Base-by-base conservation (phyloP, 768 basidiomycete species). In the Neoboletus magnificus region DNA sequence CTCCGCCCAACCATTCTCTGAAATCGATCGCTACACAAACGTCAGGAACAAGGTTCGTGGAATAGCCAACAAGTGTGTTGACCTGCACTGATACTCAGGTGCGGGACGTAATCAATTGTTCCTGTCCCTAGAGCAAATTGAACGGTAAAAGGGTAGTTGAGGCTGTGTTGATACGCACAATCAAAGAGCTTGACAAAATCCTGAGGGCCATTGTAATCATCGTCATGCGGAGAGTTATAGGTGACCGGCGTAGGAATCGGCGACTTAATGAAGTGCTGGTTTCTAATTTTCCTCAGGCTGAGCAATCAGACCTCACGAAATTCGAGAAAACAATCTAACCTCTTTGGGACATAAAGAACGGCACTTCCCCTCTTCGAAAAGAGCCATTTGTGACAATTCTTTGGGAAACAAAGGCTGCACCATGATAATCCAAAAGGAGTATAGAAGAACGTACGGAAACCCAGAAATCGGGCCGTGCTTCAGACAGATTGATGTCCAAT, bases 361-460 rank as follows among this genome's bases (percentile, higher is more conserved):
- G 89, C 84, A 43, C 79, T 83, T 1, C 82, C 75, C 6, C 91
- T 79, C 67, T 89, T 86, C 4, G 82, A 77, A 61, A 78, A 85
- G 2, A 93, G 72, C 91, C 93, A 95, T 70, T 94, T 93, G 71
- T 93, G 88, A 60, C 86, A 87, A 62, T 92, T 92, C 83, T 89
- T 50, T 15, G 2, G 5, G 32, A 11, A 40, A 52, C 12, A 10
- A 22, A 36, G 23, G 51, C 9, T 15, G 3, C 33, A 25, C 41
- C 27, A 47, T 20, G 25, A 46, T 18, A 7, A 18, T 1, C 36
- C 22, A 12, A 20, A n/a, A 4, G 15, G 36, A 29, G 29, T 23
- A 33, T 16, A 30, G 22, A 41, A 18, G 4, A 4, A 74, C 81
- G 23, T 57, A 90, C 89, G 33, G 89, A 86, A 23, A 86, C 73